Conservation (phyloP, 345 rosid genomes). For the Dipteronia dyeriana region DNA sequence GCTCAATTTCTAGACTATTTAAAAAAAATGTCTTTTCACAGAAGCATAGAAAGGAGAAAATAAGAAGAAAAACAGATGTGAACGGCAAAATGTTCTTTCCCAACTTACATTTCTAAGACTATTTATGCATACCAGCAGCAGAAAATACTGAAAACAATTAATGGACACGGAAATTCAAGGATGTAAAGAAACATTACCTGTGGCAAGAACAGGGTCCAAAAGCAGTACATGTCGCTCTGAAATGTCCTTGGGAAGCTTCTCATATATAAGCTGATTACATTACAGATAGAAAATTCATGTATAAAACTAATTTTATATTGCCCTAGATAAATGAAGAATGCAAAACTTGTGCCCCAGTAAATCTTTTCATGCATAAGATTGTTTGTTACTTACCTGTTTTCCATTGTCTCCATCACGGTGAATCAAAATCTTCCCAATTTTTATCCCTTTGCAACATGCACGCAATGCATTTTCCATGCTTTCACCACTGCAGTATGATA, state of each 20-base stretch:
- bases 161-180: background rate
- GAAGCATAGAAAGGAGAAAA: background rate
- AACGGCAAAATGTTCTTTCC: conserved; percentile 9
- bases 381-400: conserved; percentile 55
- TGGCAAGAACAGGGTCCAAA: conserved; percentile 93
- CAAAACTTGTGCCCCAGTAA: background rate
- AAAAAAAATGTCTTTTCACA: background rate
- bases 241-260: conserved; percentile 96
- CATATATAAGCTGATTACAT: conserved; percentile 79
- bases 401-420: conserved; percentile 99
- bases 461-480: conserved; percentile 99
- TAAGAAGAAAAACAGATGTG: background rate
- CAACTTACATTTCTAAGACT: conserved; percentile 3
- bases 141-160: conserved; percentile 6
- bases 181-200: conserved; percentile 49
- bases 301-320: conserved; percentile 6
- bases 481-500: conserved; percentile 73
- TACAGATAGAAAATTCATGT: conserved; percentile 2
- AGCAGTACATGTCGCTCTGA: conserved; percentile 95
- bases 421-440: conserved; percentile 95
- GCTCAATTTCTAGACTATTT: background rate
- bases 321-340: background rate
- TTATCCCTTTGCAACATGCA: conserved; percentile 97
- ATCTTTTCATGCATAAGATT: background rate
- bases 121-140: background rate